Percentiles rank a stretch among this genome's conserved stretches.
These are phyloP conservation scores for Eudorina sp. DNA, from an alignment of 139 green algal species.

Conservation along the genomic window DNA sequence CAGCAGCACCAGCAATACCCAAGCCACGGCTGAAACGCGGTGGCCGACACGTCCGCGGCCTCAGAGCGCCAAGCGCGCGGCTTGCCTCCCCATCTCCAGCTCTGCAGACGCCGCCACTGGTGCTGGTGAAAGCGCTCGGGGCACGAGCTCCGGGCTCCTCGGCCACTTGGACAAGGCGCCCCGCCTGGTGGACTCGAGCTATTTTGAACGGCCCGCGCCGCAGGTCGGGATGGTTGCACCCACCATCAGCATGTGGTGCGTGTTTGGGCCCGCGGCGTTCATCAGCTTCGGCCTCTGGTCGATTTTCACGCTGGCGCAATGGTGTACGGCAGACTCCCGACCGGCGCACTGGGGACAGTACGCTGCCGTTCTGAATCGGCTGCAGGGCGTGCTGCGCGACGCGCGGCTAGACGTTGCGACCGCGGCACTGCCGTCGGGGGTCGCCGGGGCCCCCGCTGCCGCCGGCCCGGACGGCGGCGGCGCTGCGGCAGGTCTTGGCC, in stretches of 20 bases:
- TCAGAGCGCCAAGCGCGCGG: background rate
- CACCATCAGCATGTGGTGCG: conserved; percentile 35
- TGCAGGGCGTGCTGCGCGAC: conserved; percentile 67
- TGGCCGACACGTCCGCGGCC: background rate
- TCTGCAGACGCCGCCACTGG: background rate
- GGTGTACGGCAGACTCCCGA: conserved; percentile 68
- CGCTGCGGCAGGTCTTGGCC: background rate
- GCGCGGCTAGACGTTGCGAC: conserved; percentile 28
- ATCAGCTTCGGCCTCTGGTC: conserved; percentile 77
- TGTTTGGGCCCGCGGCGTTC: conserved; percentile 46
- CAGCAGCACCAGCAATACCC: background rate
- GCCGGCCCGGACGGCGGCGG: background rate
- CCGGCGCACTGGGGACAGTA: conserved; percentile 85
- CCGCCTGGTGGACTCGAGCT: too few relatives aligned
- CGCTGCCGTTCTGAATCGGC: conserved; percentile 70
- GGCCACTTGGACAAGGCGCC: too few relatives aligned
- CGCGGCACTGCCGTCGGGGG: background rate
- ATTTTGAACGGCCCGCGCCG: too few relatives aligned
- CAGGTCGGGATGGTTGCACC: conserved; percentile 2
- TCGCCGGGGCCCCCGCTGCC: background rate
- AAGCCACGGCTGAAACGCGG: too few relatives aligned
- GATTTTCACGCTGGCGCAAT: conserved; percentile 65
- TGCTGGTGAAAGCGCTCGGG: too few relatives aligned
- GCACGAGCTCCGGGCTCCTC: too few relatives aligned
- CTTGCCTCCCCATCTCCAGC: background rate